phyloP scores from a whole-genome alignment of 768 basidiomycete genomes.

The Lentinula aciculospora region DNA sequence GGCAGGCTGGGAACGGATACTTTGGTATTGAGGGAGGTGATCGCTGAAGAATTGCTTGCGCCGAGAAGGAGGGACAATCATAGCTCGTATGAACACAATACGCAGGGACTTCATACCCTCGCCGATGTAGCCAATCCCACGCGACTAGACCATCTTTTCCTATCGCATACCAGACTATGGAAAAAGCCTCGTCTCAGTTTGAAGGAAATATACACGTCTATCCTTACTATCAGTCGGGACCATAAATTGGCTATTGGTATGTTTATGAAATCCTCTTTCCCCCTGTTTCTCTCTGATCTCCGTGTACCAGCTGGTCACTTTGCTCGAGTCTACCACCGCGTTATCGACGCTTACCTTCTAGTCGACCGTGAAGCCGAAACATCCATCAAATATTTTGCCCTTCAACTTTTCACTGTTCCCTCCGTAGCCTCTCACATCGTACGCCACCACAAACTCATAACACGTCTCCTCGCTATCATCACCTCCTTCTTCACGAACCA shows the following conservation, averaged over 20 bases:
- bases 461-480: conserved; percentile 77
- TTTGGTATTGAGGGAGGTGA: conserved; percentile 62
- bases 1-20: conserved; percentile 64
- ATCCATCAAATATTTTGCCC: conserved; percentile 88
- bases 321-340: conserved; percentile 75
- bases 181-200: conserved; percentile 75
- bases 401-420: conserved; percentile 91
- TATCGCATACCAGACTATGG: conserved; percentile 84
- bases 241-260: conserved; percentile 78
- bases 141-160: conserved; percentile 67
- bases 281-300: not conserved
- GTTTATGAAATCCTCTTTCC: conserved; percentile 17
- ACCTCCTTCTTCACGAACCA: conserved; percentile 92
- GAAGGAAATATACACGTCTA: conserved; percentile 77
- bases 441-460: conserved; percentile 63
- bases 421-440: conserved; percentile 79
- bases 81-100: conserved; percentile 34
- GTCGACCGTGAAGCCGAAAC: conserved; percentile 94
- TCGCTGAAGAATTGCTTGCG: conserved; percentile 63
- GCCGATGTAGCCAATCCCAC: conserved; percentile 47
- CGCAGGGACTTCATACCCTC: conserved; percentile 29
- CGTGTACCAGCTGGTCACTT: conserved; percentile 73
- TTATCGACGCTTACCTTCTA: conserved; percentile 89
- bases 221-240: conserved; percentile 63
- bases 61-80: conserved; percentile 48